Evolutionary conservation across 768 basidiomycete species (phyloP), one percentile per base, ranked within the genome.

Genomic region (Tephrocybe sp.): DNA sequence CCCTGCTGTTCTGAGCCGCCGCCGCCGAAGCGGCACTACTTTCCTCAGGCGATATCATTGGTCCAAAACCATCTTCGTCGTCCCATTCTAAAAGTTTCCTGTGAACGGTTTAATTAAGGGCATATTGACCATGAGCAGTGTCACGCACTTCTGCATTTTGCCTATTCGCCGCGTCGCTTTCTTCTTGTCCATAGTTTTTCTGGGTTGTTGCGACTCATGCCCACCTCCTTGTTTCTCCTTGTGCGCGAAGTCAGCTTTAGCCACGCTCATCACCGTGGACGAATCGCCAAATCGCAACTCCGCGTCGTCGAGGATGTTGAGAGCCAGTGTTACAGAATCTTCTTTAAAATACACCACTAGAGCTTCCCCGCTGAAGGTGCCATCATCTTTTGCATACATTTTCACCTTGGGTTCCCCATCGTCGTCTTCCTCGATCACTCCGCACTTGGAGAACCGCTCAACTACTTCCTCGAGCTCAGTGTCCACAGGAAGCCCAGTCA

Each of bases 301-400:
- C 1, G 91, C 91, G 51, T 98, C 96, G 64, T 98, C 95, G 52
- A 98, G 73, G 45, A 98, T 74, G 57, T 77, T 87, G 53, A 90
- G 62, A 8, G 95, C 96, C 46, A 98, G 75, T 3, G 73, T 69
- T 16, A 98, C 97, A n/a, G 89, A 92, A 52, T 93, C 95, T 65
- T 96, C 93, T 67, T 97, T 97, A 77, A 98, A 96, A 68, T 90
- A 99, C 27, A 98, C 93, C 49, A 99, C 86, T 56, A 98, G 70
- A 2, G 94, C 96, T 57, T 98, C 96, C 31, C 97, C 96, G 58
- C 82, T 97, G 68, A 98, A 97, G 21, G 78, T 64, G 27, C 95
- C 94, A 52, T 90, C 82, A 5, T 91, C 92, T 51, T 82, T 83
- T 38, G 89, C 88, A 67, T 99, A 99, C 74, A 98, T 77, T 75